Base-by-base conservation (phyloP, 1,139 yeast genomes). In the Zygosaccharomyces pseudobailii region DNA sequence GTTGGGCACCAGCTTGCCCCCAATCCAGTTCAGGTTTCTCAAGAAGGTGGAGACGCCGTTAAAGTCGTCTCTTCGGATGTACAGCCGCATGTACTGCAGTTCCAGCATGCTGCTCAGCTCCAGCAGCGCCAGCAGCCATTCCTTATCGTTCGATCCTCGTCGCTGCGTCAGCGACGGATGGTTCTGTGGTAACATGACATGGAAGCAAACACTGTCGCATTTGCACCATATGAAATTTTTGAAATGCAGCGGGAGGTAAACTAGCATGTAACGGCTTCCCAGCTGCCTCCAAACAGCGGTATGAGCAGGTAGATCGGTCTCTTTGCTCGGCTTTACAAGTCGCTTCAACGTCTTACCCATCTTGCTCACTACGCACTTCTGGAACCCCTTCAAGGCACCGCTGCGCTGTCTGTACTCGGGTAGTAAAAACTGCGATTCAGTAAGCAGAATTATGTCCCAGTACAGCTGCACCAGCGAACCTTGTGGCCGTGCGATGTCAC, bases 11-110 rank as follows among this genome's bases (percentile, higher is more conserved):
- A 63, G 38, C 40, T 53, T 59, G 17, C 65, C 67, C 40, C 65
- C 64, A 10, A 63, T 58, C 67, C 67, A 63, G 45, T 60, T 59
- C 31, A 63, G 41, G 48, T 62, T 63, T 41, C 54, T 49, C 22
- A 62, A 47, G 20, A 63, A 48, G 3, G 51, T 50, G 20, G 55
- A 53, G 6, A 56, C 45, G 24, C 54, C 55, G 10, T 42, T 51
- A 32, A 57, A 46, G 33, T 51, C 55, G 33, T 53, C 55, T 41
- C 63, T 52, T 22, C 50, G 33, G n/a, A 62, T 51, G 44, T 59
- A 60, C n/a, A 63, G 41, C 42, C 62, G 53, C 45, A 62, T 42
- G 43, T 44, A 45, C 43, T 46, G 49, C 22, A 50, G 30, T 23
- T 53, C 48, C 20, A 56, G 39, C 6, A 47, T 40, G 27, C 51